Base-by-base conservation (phyloP, 495 filamentous ascomycete genomes). In the Oleoguttula mirabilis region DNA sequence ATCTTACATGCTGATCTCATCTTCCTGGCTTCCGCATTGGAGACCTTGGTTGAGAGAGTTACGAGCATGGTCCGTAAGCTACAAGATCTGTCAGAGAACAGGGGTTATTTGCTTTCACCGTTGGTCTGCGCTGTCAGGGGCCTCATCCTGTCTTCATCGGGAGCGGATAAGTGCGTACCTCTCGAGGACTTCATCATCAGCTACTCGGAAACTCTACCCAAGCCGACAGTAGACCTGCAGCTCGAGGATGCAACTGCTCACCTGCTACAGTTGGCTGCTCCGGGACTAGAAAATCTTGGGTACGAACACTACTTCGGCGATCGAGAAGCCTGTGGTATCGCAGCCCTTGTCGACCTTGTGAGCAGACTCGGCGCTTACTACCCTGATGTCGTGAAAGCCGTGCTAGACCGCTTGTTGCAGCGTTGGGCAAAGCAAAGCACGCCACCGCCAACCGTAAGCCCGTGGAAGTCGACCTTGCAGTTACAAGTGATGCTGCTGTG, bases 401-500 rank as follows among this genome's bases (percentile, higher is more conserved):
- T 67, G 4, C 32, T 68, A n/a, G 39, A 63, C 16, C 43, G 41
- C 12, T 36, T 71, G 1, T 43, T 65, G 12, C 21, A 51, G 10
- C 60, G 57, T 8, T 71, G 67, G 67, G 43, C 28, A 12, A 33
- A 50, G 10, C 66, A 70, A 34, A 60, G 52, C 40, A 33, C 38
- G 0, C 56, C 60, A 21, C 55, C 60, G 32, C 61, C 63, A 3
- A 57, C 64, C 7, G 57, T 65, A 23, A 64, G 51, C 39, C 60
- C 63, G 33, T 70, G 62, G 66, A 71, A 70, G 41, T 57, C 48
- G 24, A 39, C 55, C 7, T 41, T 58, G 12, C 67, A 69, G 43
- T 44, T 71, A n/a, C 68, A 71, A 42, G 45, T 59, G 0, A 55
- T 68, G 45, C 24, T 70, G 2, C 22, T 69, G 3, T 52, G 66